Evolutionary conservation across 2,329 filamentous ascomycete genomes (phyloP).

Genomic region (Cyanodermella asteris): DNA sequence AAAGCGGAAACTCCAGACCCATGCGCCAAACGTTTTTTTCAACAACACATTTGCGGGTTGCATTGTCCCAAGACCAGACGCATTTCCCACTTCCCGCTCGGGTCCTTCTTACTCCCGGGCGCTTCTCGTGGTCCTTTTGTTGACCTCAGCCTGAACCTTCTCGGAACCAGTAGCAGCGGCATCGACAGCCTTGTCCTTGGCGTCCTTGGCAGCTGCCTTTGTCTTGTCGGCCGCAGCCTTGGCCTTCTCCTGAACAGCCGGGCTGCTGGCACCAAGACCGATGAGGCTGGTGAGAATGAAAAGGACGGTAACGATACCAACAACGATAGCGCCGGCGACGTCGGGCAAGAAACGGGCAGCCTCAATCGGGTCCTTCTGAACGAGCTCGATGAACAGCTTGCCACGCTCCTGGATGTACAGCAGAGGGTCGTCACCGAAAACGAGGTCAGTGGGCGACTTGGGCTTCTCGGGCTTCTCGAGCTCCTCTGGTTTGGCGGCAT

Average conservation of each 20-base stretch:
- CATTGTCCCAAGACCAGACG: no score
- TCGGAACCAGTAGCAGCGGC: conserved; percentile 38
- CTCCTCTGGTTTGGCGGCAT: conserved; percentile 58
- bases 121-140: conserved; percentile 33
- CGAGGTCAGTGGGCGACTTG: conserved; percentile 53
- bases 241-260: conserved; percentile 42
- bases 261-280: conserved; percentile 35
- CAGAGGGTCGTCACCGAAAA: conserved; percentile 80
- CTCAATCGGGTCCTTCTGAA: conserved; percentile 59
- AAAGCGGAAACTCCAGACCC: background rate
- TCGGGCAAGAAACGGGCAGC: conserved; percentile 81
- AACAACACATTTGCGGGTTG: background rate
- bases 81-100: background rate
- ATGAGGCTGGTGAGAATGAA: conserved; percentile 48
- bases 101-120: background rate
- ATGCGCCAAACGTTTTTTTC: background rate
- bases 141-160: conserved; percentile 51
- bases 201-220: conserved; percentile 46
- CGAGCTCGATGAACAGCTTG: conserved; percentile 71
- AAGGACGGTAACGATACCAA: conserved; percentile 46
- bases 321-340: conserved; percentile 60
- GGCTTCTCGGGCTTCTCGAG: conserved; percentile 39
- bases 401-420: conserved; percentile 79
- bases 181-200: conserved; percentile 43
- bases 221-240: conserved; percentile 54